phyloP scores from a whole-genome alignment of 2,329 filamentous ascomycete genomes.

The Torrubiella hemipterigena region DNA sequence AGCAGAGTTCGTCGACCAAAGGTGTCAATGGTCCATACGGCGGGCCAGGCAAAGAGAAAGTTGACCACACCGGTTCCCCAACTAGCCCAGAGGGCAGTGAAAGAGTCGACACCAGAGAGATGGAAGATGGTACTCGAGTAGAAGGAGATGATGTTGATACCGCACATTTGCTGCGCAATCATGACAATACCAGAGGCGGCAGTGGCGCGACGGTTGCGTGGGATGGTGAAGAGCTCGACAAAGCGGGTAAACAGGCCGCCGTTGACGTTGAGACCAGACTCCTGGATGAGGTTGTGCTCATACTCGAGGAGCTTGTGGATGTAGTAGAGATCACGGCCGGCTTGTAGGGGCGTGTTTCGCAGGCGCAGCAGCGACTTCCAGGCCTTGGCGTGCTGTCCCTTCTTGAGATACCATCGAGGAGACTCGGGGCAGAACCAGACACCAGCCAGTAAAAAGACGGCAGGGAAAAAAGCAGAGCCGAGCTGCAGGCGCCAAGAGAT shows the following conservation, averaged over 20 bases:
- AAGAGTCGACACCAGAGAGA: conserved; percentile 24
- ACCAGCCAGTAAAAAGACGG: conserved; percentile 43
- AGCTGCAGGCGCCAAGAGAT: conserved; percentile 54
- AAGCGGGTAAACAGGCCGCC: conserved; percentile 38
- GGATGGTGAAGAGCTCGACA: conserved; percentile 44
- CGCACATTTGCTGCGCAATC: conserved; percentile 52
- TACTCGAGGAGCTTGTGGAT: conserved; percentile 31
- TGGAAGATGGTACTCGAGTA: conserved; percentile 35
- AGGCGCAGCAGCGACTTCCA: conserved; percentile 43
- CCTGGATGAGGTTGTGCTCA: conserved; percentile 14
- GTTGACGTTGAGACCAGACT: conserved; percentile 19
- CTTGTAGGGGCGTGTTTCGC: conserved; percentile 46
- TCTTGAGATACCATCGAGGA: conserved; percentile 55
- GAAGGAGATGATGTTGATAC: conserved; percentile 39
- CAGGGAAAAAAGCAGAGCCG: conserved; percentile 53
- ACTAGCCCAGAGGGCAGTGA: conserved; percentile 26
- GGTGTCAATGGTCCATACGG: conserved; percentile 52
- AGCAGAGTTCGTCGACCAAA: conserved; percentile 48
- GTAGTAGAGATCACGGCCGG: conserved; percentile 50
- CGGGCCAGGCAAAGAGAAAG: conserved; percentile 51
- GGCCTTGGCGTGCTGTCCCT: conserved; percentile 39
- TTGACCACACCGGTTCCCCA: conserved; percentile 41
- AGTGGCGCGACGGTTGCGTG: conserved; percentile 48
- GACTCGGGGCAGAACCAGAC: conserved; percentile 54
- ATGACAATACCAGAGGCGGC: conserved; percentile 57